A percentile compares a stretch with the other conserved stretches of the same genome.
Evolutionary conservation across 208 protist species (phyloP).

Genomic region (Vickermania spadyakhi): DNA sequence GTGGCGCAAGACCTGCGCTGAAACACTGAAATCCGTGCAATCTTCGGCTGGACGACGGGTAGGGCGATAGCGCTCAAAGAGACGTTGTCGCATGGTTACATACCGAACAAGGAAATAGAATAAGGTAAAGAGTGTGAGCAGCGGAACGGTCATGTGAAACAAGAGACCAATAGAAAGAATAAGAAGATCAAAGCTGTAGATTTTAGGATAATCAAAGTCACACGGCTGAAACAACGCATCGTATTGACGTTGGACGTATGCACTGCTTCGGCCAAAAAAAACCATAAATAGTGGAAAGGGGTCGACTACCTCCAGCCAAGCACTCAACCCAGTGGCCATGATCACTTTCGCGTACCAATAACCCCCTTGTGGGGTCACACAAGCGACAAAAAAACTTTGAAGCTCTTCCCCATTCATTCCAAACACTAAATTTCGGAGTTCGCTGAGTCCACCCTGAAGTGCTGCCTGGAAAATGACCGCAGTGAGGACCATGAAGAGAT

Average conservation of each 20-base stretch:
- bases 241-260: constrained; percentile 64
- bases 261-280: constrained; percentile 29
- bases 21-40: constrained; percentile 60
- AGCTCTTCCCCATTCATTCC: constrained; percentile 20
- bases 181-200: constrained; percentile 67
- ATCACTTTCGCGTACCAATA: constrained; percentile 85
- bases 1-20: constrained; percentile 55
- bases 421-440: constrained; percentile 32
- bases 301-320: constrained; percentile 62
- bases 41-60: constrained; percentile 31
- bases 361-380: constrained; percentile 55
- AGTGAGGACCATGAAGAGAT: constrained; percentile 83
- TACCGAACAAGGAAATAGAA: constrained; percentile 68
- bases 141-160: constrained; percentile 78
- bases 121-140: constrained; percentile 47
- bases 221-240: constrained; percentile 54
- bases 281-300: constrained; percentile 33
- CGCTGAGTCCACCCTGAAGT: constrained; percentile 53
- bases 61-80: constrained; percentile 66
- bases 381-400: constrained; percentile 52
- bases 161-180: constrained; percentile 72
- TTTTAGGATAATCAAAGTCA: constrained; percentile 36
- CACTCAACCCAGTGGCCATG: constrained; percentile 36
- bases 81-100: constrained; percentile 46
- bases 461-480: constrained; percentile 77